Percentiles rank a stretch among this genome's conserved stretches.
Evolutionary conservation across 2,329 filamentous ascomycete genomes (phyloP).

Genomic region (Pseudogymnoascus pannorum): DNA sequence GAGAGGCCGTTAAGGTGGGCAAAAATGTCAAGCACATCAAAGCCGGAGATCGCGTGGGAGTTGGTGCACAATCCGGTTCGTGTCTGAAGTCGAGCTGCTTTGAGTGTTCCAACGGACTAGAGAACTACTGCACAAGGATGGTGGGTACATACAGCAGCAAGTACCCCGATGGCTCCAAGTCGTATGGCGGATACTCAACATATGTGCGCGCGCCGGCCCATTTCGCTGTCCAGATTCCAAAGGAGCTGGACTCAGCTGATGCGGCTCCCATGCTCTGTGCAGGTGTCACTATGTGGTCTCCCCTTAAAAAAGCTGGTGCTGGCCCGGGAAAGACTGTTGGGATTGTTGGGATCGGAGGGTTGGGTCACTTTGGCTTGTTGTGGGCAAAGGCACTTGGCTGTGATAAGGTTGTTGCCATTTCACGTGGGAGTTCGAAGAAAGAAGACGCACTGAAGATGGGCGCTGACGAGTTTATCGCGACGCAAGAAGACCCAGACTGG

Average conservation of each 20-base stretch:
- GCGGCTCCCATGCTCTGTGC: constrained; percentile 69
- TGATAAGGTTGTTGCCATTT: constrained; percentile 58
- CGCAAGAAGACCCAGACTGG: constrained; percentile 51
- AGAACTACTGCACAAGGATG: constrained; percentile 35
- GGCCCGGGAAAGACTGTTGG: constrained; percentile 66
- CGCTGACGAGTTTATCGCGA: constrained; percentile 47
- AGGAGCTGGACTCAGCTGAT: constrained; percentile 40
- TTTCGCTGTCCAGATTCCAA: constrained; percentile 54
- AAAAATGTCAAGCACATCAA: constrained; percentile 36
- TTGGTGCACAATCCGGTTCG: constrained; percentile 43
- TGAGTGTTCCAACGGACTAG: constrained; percentile 40
- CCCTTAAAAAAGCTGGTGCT: constrained; percentile 57
- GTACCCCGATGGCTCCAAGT: constrained; percentile 26
- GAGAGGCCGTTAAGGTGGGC: constrained; percentile 40
- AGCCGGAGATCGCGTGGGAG: constrained; percentile 47
- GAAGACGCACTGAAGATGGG: constrained; percentile 55
- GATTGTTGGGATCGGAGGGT: constrained; percentile 64
- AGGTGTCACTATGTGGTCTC: constrained; percentile 66
- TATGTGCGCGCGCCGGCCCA: constrained; percentile 42
- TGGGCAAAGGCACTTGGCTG: constrained; percentile 65
- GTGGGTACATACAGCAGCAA: constrained; percentile 40
- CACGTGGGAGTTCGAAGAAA: constrained; percentile 50
- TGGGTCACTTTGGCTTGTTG: constrained; percentile 67
- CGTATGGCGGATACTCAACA: constrained; percentile 44
- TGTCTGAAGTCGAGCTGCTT: constrained; percentile 41